Evolutionary conservation across 441 rosid genomes (phyloP), one percentile per base, ranked within the genome.

Genomic region (Populus hybrid): DNA sequence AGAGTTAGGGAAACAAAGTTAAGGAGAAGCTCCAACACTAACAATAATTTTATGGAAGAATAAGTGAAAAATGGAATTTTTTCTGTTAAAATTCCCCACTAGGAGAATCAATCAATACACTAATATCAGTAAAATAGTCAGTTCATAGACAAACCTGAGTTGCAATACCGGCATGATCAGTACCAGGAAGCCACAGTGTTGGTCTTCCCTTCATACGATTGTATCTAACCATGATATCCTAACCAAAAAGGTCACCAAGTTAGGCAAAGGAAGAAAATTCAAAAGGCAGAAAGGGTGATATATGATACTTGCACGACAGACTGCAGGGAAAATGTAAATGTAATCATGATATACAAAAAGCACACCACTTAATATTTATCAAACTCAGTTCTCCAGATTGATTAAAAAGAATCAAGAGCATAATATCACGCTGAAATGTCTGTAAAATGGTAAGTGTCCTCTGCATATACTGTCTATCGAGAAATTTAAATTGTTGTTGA

Each of bases 121-220:
- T 9, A 46, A 74, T 24, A 36, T 67, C 72, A 78, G 57, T 72
- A 20, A 32, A 80, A 53, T 36, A 70, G 82, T 70, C 28, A 53
- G 69, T 74, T 61, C n/a, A 67, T 75, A 78, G 75, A 85, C 81
- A 53, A 77, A 95, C 99, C 99, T 92, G 99, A 77, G 99, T 94
- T 76, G 99, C 99, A 74, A 95, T 95, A 72, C 98, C 99, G 74
- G 99, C 99, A 89, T 95, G 99, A 88, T 95, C 99, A 74, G 98
- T 90, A 79, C 99, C 98, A 65, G 99, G 99, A 86, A 95, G 87
- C 99, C 99, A 95, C 67, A 95, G 90, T 40, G 99, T 90, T 75
- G 99, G 98, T 81, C 88, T 92, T 78, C 98, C 99, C 85, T 84
- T 95, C 99, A 95, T 95, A 46, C 99, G 88, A 71, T 90, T 84